Evolutionary conservation across 2,329 filamentous ascomycete genomes (phyloP), one percentile per base, ranked within the genome.

Genomic region (Cladosporium sp.): DNA sequence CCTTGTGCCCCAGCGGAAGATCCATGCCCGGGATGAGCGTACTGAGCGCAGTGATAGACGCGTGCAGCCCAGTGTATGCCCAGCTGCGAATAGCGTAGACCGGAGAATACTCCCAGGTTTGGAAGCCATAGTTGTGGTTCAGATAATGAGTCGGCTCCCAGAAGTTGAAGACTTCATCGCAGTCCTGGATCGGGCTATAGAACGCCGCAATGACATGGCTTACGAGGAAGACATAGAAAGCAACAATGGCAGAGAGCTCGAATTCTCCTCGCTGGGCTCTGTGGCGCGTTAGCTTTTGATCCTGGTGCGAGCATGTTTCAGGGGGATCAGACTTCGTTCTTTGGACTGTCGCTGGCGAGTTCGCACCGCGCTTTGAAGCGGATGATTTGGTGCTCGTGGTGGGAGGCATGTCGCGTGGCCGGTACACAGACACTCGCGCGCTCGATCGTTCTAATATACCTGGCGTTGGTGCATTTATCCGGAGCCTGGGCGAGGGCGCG

Each of bases 71-170:
- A 35, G 95, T 77, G 65, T 98, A 98, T 18, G 90, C 77, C 93
- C 93, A 98, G 73, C 90, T 96, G 58, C 93, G 84, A 62, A 98
- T 96, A 46, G 90, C 88, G 71, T 87, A 97, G 54, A 92, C 85
- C 4, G 93, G 93, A 1, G 92, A 95, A 72, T 97, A 98, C 71
- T 98, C 93, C 93, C 93, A 98, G 1, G 93, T 98, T 74, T 98
- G 91, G 46, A 96, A 77, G 37, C 92, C 93, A 66, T 95, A 92
- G 62, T 89, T 88, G 74, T 96, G 90, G 54, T 84, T 86, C 28
- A 98, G 80, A 70, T 96, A 98, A 71, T 98, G 93, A 0, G 91
- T 84, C 0, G 93, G 92, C 65, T 98, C 93, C 90, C 92, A 98
- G 76, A 95, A 98, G 70, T 98, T 98, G 79, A 95, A 98, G 9